Evolutionary conservation across 208 protist species (phyloP), one percentile per base, ranked within the genome.

Genomic region (Spongospora subterranea): DNA sequence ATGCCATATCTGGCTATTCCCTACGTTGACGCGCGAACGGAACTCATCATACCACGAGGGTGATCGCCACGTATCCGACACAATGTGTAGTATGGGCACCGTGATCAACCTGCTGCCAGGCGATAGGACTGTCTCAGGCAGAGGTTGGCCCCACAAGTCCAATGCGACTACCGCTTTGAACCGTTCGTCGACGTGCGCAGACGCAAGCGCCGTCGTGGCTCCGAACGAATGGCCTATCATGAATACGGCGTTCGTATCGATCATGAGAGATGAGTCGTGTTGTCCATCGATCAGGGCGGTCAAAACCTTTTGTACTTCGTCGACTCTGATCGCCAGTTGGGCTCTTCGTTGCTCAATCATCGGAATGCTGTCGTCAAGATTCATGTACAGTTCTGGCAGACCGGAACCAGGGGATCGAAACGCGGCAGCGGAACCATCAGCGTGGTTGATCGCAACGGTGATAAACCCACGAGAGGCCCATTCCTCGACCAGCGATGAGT

Each of bases 401-500:
- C 35, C 17, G 17, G 6, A 35, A 43, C 35, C 71, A 6, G 71
- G 35, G 17, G 13, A n/a, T 13, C 71, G 6, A 43, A 39, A 82
- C n/a, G 71, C 71, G n/a, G 71, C 71, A 20, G 71, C 71, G 71
- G 17, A 40, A n/a, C 71, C 71, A 43, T 82, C 71, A n/a, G 17
- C n/a, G 71, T 82, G 71, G 71, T 82, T 82, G 6, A 82, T n/a
- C 6, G 71, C 71, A 35, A 82, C 35, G n/a, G 35, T n/a, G n/a
- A 82, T 43, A n/a, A 82, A 82, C 13, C 71, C 71, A 20, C 71
- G 71, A 35, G 71, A 82, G 17, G 71, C 71, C 71, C 71, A 82
- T 13, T 82, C 71, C 71, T 82, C 71, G n/a, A 82, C 13, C 71
- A 82, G n/a, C n/a, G 71, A 35, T 6, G 71, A 82, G n/a, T 82